A percentile compares a stretch with the other conserved stretches of the same genome.
Evolutionary conservation across 2,329 filamentous ascomycete species (phyloP).

Genomic region (Massarina eburnea): DNA sequence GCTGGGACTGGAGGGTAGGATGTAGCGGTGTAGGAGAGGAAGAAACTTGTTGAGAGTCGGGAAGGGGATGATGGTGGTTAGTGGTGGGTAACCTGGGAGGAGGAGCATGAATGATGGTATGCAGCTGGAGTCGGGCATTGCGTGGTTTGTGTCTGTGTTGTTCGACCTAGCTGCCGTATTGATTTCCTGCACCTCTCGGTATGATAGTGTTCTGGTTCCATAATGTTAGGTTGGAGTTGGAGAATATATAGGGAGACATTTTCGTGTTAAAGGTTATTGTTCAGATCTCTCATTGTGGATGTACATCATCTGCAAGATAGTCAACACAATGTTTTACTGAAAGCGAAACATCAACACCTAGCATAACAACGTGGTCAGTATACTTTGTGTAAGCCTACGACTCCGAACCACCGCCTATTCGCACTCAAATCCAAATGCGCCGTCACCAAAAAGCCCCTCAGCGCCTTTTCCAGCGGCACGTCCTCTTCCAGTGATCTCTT

Average conservation of each 20-base stretch:
- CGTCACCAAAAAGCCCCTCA: constrained; percentile 23
- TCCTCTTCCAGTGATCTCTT: constrained; percentile 8
- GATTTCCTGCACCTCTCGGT: too few species aligned
- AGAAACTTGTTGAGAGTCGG: constrained; percentile 6
- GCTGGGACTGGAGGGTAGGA: constrained; percentile 7
- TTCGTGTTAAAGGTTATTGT: too few species aligned
- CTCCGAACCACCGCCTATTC: constrained; percentile 23
- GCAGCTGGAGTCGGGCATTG: background rate
- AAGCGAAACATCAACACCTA: constrained; percentile 22
- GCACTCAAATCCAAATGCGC: constrained; percentile 24
- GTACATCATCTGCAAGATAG: too few species aligned
- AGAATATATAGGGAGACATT: too few species aligned
- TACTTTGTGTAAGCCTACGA: constrained; percentile 32
- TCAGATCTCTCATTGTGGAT: too few species aligned
- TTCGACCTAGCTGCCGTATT: too few species aligned
- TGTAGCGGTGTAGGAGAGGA: constrained; percentile 12
- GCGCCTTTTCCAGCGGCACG: constrained; percentile 11
- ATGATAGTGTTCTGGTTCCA: too few species aligned
- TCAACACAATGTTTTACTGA: too few species aligned
- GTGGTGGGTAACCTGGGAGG: constrained; percentile 6
- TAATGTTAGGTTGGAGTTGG: too few species aligned
- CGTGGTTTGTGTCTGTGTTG: constrained; percentile 11
- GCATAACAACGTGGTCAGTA: too few species aligned
- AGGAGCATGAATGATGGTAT: constrained; percentile 5
- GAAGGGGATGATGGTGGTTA: constrained; percentile 11